phyloP scores from a whole-genome alignment of 805 yeast species.

The Pichia insulana region DNA sequence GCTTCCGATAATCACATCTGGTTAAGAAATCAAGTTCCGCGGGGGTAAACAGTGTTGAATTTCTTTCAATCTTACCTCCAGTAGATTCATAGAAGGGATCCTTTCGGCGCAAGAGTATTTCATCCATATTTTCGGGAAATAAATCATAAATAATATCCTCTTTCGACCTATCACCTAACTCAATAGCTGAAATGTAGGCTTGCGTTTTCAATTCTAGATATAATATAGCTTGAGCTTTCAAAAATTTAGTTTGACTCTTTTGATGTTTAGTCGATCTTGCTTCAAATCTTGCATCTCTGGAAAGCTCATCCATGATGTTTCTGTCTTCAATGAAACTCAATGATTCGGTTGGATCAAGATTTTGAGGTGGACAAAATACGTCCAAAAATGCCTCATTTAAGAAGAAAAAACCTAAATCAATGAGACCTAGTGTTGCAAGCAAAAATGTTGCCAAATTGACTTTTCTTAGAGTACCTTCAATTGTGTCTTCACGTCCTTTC shows the following conservation, averaged over 20 bases:
- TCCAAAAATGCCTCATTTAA: conserved; percentile 78
- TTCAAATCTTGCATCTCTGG: conserved; percentile 2
- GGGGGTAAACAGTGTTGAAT: conserved; percentile 44
- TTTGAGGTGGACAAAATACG: conserved; percentile 74
- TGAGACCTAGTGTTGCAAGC: conserved; percentile 76
- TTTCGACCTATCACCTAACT: conserved; percentile 50
- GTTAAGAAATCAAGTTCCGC: conserved; percentile 72
- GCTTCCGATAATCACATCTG: conserved; percentile 65
- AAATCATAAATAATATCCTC: conserved; percentile 65
- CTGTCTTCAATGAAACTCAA: conserved; percentile 22
- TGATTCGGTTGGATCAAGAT: conserved; percentile 37
- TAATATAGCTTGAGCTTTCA: conserved; percentile 73
- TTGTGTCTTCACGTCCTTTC: conserved; percentile 51
- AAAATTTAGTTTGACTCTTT: conserved; percentile 32
- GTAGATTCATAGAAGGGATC: conserved; percentile 18
- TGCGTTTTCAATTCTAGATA: conserved; percentile 89
- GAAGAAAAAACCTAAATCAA: conserved; percentile 81
- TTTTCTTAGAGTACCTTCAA: conserved; percentile 63
- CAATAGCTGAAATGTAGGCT: conserved; percentile 84
- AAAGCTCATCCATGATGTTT: conserved; percentile 13
- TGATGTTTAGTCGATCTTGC: conserved; percentile 11
- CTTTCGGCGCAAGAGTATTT: conserved; percentile 34
- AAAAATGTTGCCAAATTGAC: conserved; percentile 83
- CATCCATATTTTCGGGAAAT: conserved; percentile 59
- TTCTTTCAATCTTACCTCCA: conserved; percentile 19